Conservation (phyloP, 768 basidiomycete species). For the Lyophyllum decastes region DNA sequence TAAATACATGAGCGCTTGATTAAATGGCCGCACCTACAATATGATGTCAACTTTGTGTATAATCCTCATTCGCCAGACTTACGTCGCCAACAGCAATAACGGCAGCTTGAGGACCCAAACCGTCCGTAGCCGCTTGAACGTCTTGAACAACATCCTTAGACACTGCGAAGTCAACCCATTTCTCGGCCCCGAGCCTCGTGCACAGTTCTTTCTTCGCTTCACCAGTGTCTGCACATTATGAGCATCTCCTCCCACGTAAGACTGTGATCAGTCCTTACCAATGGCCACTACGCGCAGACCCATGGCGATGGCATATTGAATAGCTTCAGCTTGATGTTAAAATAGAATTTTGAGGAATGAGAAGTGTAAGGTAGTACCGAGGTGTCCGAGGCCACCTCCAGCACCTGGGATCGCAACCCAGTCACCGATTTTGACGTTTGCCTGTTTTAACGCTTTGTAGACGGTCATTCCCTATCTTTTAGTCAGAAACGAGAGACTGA, state of each 20-base stretch:
- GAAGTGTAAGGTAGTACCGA: conserved; percentile 41
- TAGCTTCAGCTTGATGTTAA: conserved; percentile 35
- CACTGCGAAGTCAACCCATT: conserved; percentile 77
- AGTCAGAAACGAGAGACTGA: background rate
- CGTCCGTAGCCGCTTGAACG: conserved; percentile 61
- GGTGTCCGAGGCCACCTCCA: conserved; percentile 78
- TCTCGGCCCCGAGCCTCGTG: conserved; percentile 56
- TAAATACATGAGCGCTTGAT: conserved; percentile 69
- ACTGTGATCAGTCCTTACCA: conserved; percentile 24
- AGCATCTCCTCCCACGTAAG: background rate
- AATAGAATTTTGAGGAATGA: background rate
- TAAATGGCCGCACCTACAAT: conserved; percentile 35
- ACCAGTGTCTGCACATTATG: conserved; percentile 61
- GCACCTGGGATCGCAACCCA: conserved; percentile 77
- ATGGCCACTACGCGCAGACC: conserved; percentile 67
- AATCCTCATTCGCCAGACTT: conserved; percentile 10
- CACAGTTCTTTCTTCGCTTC: conserved; percentile 64
- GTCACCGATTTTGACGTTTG: conserved; percentile 59
- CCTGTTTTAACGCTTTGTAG: conserved; percentile 76
- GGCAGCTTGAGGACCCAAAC: conserved; percentile 71
- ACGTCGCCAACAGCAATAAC: conserved; percentile 59
- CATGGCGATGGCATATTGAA: conserved; percentile 79
- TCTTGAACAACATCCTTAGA: conserved; percentile 59
- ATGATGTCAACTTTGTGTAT: background rate
- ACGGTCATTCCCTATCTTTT: conserved; percentile 69